Evolutionary conservation across 2,329 filamentous ascomycete genomes (phyloP).

Genomic region (Nemania sp.): DNA sequence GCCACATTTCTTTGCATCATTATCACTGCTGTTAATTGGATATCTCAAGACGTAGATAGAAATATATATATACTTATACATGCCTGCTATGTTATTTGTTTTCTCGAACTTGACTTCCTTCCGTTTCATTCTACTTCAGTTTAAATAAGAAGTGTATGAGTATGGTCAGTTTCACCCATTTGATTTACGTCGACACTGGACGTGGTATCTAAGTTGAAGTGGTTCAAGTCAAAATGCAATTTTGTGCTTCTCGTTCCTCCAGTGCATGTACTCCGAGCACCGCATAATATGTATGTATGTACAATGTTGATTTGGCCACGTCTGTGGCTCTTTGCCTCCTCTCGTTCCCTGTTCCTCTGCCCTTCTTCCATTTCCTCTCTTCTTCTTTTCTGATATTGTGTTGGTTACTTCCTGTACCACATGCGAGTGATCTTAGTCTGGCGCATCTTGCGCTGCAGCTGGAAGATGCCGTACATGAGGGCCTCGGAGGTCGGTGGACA

Average conservation of each 20-base stretch:
- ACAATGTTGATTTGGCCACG: slow-evolving; percentile 22
- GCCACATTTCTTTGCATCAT: no score
- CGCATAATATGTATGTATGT: slow-evolving; percentile 30
- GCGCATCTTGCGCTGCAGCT: slow-evolving; percentile 76
- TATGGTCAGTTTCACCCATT: not conserved
- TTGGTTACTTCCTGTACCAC: slow-evolving; percentile 65
- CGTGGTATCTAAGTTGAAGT: not conserved
- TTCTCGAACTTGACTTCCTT: no score
- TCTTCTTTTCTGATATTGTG: no score
- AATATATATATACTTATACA: no score
- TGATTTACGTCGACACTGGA: not conserved
- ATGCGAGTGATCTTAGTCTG: slow-evolving; percentile 58
- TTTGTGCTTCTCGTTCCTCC: slow-evolving; percentile 26
- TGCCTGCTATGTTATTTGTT: no score
- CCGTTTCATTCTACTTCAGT: no score
- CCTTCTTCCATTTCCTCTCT: no score
- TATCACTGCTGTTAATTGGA: no score
- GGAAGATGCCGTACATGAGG: slow-evolving; percentile 72
- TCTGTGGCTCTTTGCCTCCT: slow-evolving; percentile 3
- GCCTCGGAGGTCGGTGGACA: slow-evolving; percentile 67
- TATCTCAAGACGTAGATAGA: no score
- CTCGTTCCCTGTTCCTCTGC: no score
- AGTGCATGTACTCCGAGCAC: slow-evolving; percentile 26
- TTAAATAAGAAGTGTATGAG: no score
- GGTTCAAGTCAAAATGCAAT: slow-evolving; percentile 10